Evolutionary conservation across 768 basidiomycete genomes (phyloP), one percentile per base, ranked within the genome.

Genomic region (Gymnopilus junonius): DNA sequence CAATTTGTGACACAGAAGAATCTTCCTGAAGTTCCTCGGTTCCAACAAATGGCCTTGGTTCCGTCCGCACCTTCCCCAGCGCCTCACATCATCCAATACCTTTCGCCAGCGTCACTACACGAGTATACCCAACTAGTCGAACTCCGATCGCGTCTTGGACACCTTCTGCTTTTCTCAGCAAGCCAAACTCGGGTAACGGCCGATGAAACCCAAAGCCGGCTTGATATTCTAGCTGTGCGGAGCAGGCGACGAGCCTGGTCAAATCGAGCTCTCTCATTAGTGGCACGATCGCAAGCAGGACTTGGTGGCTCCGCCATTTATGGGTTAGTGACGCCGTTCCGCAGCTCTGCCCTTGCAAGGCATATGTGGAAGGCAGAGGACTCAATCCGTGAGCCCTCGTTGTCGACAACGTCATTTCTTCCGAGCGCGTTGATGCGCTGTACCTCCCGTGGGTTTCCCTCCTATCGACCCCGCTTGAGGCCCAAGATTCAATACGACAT

Each of bases 181-280:
- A 71, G 77, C 8, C 82, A 84, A 51, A 73, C 79, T 32, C 75
- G 71, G 46, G 77, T 77, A 54, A 75, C 73, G 48, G 77, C 74
- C 53, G 78, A 74, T 62, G 83, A 78, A 67, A 70, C 77, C 34
- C 72, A 72, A 39, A 78, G 76, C 23, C 81, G 79, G 37, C 77
- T 79, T 27, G 73, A 76, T 15, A 73, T 85, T 6, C 76, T 91
- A 23, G 88, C 89, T 71, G 79, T 85, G 40, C 83, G 83, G 64
- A 83, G 85, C 34, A 80, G 85, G 39, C 80, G 91, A 31, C 80
- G 89, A 10, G 90, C 90, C 7, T 92, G 90, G 90, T 79, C 85
- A 58, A 85, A 85, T 64, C 77, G 82, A 35, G 79, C 81, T 20
- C 78, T 84, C 31, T 59, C 62, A 10, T 59, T 61, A 35, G 63